A percentile compares a stretch with the other conserved stretches of the same genome.
These are phyloP conservation scores for Thelephora aurantiotincta DNA, from an alignment of 768 basidiomycete genomes.

Conservation along the genomic window DNA sequence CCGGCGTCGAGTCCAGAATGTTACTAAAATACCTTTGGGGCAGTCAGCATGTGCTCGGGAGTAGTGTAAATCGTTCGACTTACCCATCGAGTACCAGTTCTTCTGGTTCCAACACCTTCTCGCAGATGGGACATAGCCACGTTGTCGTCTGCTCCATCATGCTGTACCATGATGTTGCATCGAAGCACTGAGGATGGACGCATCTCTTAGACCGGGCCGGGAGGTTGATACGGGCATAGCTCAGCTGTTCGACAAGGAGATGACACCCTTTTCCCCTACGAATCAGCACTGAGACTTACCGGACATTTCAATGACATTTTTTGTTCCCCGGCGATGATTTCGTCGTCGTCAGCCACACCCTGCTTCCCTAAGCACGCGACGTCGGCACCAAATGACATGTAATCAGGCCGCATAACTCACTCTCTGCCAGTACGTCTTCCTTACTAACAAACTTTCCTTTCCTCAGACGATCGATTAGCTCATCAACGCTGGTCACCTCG, in stretches of 20 bases:
- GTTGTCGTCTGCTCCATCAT: conserved; percentile 96
- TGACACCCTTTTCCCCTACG: background rate
- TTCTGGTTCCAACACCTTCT: conserved; percentile 57
- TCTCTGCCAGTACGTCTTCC: conserved; percentile 49
- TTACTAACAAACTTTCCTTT: conserved; percentile 50
- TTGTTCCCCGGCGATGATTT: conserved; percentile 80
- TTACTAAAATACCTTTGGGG: conserved; percentile 66
- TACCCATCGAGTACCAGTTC: conserved; percentile 91
- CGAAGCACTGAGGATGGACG: conserved; percentile 90
- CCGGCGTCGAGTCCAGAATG: conserved; percentile 66
- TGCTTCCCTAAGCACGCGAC: conserved; percentile 32
- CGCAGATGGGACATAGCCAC: conserved; percentile 91
- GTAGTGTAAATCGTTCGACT: conserved; percentile 10
- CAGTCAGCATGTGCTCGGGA: conserved; percentile 1
- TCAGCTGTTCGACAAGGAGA: conserved; percentile 34
- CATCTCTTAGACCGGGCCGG: conserved; percentile 84
- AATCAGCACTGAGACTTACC: conserved; percentile 31
- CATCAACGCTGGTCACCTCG: conserved; percentile 55
- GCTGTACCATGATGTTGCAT: conserved; percentile 85
- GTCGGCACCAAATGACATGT: background rate
- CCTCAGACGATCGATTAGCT: conserved; percentile 56
- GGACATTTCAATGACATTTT: conserved; percentile 92
- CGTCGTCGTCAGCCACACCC: conserved; percentile 54
- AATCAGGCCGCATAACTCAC: conserved; percentile 28
- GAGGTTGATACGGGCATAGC: conserved; percentile 69